Evolutionary conservation across 2,329 filamentous ascomycete species (phyloP).

Genomic region (Cladophialophora chaetospira): DNA sequence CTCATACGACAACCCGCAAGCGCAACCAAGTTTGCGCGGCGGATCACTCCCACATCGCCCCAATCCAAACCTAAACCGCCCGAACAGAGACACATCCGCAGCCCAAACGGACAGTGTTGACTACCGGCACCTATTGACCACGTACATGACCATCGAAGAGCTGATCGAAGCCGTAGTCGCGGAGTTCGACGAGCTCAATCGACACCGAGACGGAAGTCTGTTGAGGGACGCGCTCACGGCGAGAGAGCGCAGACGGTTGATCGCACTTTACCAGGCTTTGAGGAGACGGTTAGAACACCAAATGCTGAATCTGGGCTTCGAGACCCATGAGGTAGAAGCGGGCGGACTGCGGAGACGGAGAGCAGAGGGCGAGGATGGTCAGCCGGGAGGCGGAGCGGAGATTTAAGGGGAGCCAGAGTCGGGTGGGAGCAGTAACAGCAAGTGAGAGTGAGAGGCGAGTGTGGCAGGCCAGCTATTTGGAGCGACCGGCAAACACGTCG

Average conservation of each 20-base stretch:
- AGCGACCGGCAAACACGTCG: no score
- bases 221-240: slow-evolving; percentile 1
- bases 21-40: background rate
- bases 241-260: background rate
- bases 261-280: background rate
- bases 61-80: no score
- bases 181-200: background rate
- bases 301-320: background rate
- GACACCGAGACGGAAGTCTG: slow-evolving; percentile 1
- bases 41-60: no score
- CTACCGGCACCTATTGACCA: background rate
- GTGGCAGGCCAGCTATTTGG: no score
- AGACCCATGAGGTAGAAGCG: background rate
- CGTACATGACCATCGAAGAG: slow-evolving; percentile 2
- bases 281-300: background rate
- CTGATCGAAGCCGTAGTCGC: background rate
- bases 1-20: background rate
- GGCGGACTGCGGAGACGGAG: no score
- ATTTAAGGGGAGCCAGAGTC: no score
- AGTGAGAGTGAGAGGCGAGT: no score
- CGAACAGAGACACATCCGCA: background rate
- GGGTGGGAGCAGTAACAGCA: no score
- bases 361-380: no score
- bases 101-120: background rate
- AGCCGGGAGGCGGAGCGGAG: no score